Conservation (phyloP, 768 basidiomycete genomes). For the Tricholomella constricta region DNA sequence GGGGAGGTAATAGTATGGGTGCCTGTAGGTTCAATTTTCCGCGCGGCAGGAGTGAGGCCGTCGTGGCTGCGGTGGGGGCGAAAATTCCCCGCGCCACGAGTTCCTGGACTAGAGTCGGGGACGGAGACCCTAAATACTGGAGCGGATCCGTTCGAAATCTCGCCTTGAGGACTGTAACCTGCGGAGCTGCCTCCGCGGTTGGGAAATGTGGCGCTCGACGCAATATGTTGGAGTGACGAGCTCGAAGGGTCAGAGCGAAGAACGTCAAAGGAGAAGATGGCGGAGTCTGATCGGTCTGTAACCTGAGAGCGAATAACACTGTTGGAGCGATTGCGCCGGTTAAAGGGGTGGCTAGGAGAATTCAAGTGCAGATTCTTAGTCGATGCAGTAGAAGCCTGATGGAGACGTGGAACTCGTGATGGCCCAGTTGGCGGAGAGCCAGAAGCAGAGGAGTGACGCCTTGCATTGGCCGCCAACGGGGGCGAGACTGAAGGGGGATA, state of each 20-base stretch:
- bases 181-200: constrained; percentile 25
- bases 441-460: constrained; percentile 14
- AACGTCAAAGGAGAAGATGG: constrained; percentile 43
- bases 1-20: constrained; percentile 1
- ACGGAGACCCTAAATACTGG: constrained; percentile 43
- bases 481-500: not conserved
- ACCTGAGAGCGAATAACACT: not conserved
- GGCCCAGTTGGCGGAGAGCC: constrained; percentile 5
- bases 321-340: not conserved
- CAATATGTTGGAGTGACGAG: constrained; percentile 44
- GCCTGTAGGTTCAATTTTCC: constrained; percentile 1
- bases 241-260: constrained; percentile 43
- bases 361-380: not conserved
- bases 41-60: not conserved
- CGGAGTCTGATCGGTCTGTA: constrained; percentile 10
- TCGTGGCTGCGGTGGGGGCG: constrained; percentile 14
- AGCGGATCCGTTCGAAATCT: constrained; percentile 32
- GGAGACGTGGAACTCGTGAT: not conserved
- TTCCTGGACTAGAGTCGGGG: not conserved
- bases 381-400: not conserved
- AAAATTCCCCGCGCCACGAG: constrained; percentile 8
- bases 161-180: constrained; percentile 15
- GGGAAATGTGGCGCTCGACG: constrained; percentile 42
- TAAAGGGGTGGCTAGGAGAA: not conserved
- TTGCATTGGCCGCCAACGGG: not conserved